Base-by-base conservation (phyloP, 805 yeast species). In the Yarrowia deformans region DNA sequence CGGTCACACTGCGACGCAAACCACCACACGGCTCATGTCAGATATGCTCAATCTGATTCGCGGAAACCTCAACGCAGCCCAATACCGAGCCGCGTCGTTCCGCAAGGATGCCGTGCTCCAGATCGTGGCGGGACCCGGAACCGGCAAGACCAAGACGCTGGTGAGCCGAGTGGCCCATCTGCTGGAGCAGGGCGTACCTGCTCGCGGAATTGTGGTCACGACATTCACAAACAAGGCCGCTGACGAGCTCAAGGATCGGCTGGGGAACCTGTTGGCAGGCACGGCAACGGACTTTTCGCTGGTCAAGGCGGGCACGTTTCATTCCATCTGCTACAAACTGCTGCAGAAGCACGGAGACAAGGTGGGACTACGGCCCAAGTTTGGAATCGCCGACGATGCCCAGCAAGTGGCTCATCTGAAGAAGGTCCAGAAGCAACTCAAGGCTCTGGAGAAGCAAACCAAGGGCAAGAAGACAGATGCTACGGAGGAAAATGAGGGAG, bases 161-260 rank as follows among this genome's bases (percentile, higher is more conserved):
- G 88, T 91, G 0, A 83, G 92, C 0, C 81, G 97, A 55, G 95
- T 93, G 10, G 93, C 93, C 0, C 85, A 87, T 73, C 79, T 93
- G 37, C 70, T 85, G 3, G 77, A 83, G 9, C 81, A 84, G 43
- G 78, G 82, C 1, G 77, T 90, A 0, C 80, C 81, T 1, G 93
- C 98, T 0, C 80, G 82, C 42, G 79, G 84, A 58, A 83, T 95
- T 19, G 84, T 94, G 0, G 95, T 93, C 23, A 91, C 97, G 7
- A 93, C 98, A 0, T 94, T 94, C 80, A 94, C 98, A 13, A 90
- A 91, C 73, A 91, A 90, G 74, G 98, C 99, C 0, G 96, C 98
- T 1, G 84, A 82, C 67, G 98, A 94, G 78, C 88, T 94, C 90
- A 79, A 81, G 13, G 89, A 86, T 40, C 81, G 98, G 50, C 78